A percentile compares a stretch with the other conserved stretches of the same genome.
phyloP scores from a whole-genome alignment of 345 rosid genomes.

The Gossypium rotundifolium region DNA sequence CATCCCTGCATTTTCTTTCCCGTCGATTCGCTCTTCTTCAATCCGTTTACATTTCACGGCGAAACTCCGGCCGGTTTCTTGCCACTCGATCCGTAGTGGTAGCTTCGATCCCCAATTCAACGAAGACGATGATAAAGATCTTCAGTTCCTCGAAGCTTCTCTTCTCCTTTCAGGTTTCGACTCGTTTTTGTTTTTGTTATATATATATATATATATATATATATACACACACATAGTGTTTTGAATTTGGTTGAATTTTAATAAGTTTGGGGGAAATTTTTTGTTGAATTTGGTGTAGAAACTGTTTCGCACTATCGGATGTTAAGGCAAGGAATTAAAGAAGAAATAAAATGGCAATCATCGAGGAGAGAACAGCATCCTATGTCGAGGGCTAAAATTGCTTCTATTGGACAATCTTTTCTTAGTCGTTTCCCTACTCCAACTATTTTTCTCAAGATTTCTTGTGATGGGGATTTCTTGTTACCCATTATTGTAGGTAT shows the following conservation, averaged over 20 bases:
- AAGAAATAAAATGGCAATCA: slow-evolving; percentile 29
- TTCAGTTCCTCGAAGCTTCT: slow-evolving; percentile 63
- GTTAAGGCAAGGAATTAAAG: slow-evolving; percentile 41
- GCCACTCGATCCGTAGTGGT: slow-evolving; percentile 34
- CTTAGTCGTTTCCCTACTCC: slow-evolving; percentile 68
- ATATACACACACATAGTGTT: too few species aligned
- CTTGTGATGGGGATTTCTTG: slow-evolving; percentile 78
- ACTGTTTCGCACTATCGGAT: slow-evolving; percentile 42
- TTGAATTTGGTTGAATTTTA: too few species aligned
- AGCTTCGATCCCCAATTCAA: slow-evolving; percentile 43
- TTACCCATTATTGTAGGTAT: slow-evolving; percentile 73
- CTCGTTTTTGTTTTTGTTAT: not conserved
- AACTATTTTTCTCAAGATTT: slow-evolving; percentile 79
- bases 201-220: too few species aligned
- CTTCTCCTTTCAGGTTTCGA: slow-evolving; percentile 67
- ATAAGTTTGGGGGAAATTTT: too few species aligned
- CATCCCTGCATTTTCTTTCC: not conserved
- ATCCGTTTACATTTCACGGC: slow-evolving; percentile 24
- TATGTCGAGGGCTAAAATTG: slow-evolving; percentile 26
- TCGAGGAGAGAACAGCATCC: slow-evolving; percentile 19
- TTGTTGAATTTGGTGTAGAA: slow-evolving; percentile 20
- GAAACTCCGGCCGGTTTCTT: slow-evolving; percentile 31
- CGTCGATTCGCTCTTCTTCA: slow-evolving; percentile 5
- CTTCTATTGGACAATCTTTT: slow-evolving; percentile 42
- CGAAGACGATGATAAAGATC: slow-evolving; percentile 27